phyloP scores from a whole-genome alignment of 192 early-diverging fungal species.

The Coemansia sp. region DNA sequence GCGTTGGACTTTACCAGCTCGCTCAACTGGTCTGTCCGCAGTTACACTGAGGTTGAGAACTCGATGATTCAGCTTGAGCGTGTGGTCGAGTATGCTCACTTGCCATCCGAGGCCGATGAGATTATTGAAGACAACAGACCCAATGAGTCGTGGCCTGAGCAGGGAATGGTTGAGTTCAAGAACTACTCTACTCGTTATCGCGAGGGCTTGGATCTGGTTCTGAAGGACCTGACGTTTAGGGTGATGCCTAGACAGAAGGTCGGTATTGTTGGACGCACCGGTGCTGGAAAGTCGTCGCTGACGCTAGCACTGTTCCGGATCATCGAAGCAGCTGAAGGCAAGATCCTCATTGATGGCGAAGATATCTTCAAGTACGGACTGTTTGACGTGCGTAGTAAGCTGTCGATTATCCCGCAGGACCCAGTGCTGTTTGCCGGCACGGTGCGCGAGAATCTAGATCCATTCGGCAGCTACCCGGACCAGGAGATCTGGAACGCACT shows the following conservation, averaged over 20 bases:
- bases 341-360: constrained; percentile 76
- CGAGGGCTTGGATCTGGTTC: constrained; percentile 55
- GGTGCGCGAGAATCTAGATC: constrained; percentile 85
- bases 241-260: constrained; percentile 59
- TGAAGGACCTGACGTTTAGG: constrained; percentile 45
- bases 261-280: constrained; percentile 61
- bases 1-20: constrained; percentile 76
- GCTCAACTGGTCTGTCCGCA: constrained; percentile 80
- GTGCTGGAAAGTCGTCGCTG: constrained; percentile 81
- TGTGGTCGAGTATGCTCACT: constrained; percentile 47
- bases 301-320: constrained; percentile 78
- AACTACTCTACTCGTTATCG: constrained; percentile 60
- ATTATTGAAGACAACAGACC: constrained; percentile 42
- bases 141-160: constrained; percentile 53
- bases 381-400: constrained; percentile 66
- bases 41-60: constrained; percentile 72
- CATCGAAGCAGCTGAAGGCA: constrained; percentile 63
- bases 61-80: constrained; percentile 69
- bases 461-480: constrained; percentile 70
- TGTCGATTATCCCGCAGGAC: constrained; percentile 83
- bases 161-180: constrained; percentile 56
- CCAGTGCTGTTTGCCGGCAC: constrained; percentile 72
- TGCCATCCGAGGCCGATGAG: constrained; percentile 43
- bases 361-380: constrained; percentile 75
- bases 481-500: constrained; percentile 65